Base-by-base conservation (phyloP, 2,329 filamentous ascomycete species). In the Tetracladium maxilliforme region DNA sequence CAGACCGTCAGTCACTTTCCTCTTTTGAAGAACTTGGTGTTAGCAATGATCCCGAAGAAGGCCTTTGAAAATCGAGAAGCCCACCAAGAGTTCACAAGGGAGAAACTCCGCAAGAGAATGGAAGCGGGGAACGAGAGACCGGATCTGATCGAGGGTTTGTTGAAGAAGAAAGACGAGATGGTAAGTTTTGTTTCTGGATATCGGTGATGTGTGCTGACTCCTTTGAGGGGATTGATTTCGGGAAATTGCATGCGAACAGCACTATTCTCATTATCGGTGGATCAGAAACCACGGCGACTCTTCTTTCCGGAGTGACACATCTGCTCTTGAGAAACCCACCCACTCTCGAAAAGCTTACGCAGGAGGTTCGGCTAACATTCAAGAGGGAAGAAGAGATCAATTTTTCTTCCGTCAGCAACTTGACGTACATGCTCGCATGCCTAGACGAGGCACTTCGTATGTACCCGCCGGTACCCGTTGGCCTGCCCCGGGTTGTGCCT, bases 391-490 rank as follows among this genome's bases (percentile, higher is more conserved):
- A 44, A 0, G 51, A 60, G 4, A 60, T 64, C 22, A 46, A 36
- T 10, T 30, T 52, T n/a, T 30, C 31, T 8, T 40, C 40, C 3
- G 39, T 46, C 3, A 31, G 34, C 21, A 30, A 35, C 6, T 36
- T 59, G 0, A 19, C 35, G 9, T 62, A 60, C 26, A 42, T 60
- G 36, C 32, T 44, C 6, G 57, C 56, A 4, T 44, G 44, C 14
- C 32, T 61, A 3, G 39, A 58, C 3, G 58, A 63, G 34, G 38
- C 42, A 1, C 37, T 64, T 15, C 43, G 60, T 9, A 32, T 55
- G 8, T 58, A 52, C 25, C 51, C 54, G 7, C 26, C 26, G 8
- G 26, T 27, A 1, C 26, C 26, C 12, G 10, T 23, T n/a, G 26
- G 26, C 4, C 13, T 27, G 10, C 26, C 20, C 11, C 20, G 26